phyloP scores from a whole-genome alignment of 2,329 filamentous ascomycete species.

The Curvularia hawaiiensis region DNA sequence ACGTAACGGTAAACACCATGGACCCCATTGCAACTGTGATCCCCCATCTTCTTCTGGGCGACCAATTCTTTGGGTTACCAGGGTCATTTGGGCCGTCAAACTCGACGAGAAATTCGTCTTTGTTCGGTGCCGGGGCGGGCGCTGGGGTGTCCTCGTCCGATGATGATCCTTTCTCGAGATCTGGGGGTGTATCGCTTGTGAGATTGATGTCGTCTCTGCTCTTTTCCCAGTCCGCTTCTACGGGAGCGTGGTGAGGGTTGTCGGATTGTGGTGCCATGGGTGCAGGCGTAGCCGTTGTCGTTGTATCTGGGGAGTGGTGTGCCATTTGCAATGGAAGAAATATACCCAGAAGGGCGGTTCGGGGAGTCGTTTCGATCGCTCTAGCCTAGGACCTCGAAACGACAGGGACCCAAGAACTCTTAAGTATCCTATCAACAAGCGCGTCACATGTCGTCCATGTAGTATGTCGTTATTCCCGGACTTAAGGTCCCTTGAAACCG shows the following conservation, averaged over 20 bases:
- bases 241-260: neutral
- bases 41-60: conserved; percentile 66
- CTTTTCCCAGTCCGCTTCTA: conserved; percentile 3
- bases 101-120: conserved; percentile 60
- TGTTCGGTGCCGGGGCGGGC: conserved; percentile 19
- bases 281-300: neutral
- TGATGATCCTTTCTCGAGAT: conserved; percentile 15
- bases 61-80: conserved; percentile 74
- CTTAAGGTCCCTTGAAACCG: conserved; percentile 8
- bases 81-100: conserved; percentile 75
- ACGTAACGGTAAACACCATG: conserved; percentile 49
- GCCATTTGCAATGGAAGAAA: conserved; percentile 5
- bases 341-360: neutral
- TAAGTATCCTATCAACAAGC: conserved; percentile 11
- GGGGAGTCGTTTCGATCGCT: neutral
- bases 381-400: neutral
- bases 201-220: conserved; percentile 12
- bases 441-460: neutral
- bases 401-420: neutral
- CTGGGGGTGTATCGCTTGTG: conserved; percentile 3
- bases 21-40: conserved; percentile 69
- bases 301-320: neutral
- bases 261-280: neutral
- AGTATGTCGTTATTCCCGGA: conserved; percentile 20
- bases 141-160: neutral